phyloP scores from a whole-genome alignment of 2,329 filamentous ascomycete species.

The Microcyclospora pomicola region DNA sequence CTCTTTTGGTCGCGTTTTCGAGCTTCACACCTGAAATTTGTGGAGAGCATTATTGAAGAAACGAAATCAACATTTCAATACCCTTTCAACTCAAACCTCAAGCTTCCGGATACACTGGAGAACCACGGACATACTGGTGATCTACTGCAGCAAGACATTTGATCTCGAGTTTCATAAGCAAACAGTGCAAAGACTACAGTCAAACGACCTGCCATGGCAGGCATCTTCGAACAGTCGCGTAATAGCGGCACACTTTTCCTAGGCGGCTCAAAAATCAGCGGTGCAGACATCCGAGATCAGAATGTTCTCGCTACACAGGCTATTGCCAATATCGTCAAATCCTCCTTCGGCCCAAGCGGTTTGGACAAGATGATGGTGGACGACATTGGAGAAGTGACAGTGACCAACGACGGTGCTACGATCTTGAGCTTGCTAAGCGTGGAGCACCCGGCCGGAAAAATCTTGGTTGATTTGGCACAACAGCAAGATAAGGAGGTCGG shows the following conservation, averaged over 20 bases:
- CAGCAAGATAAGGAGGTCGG: constrained; percentile 99
- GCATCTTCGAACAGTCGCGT: constrained; percentile 88
- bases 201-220: constrained; percentile 50
- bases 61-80: too few species aligned
- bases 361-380: constrained; percentile 99
- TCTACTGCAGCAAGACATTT: too few species aligned
- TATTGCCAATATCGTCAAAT: constrained; percentile 97
- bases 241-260: constrained; percentile 91
- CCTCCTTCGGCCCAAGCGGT: constrained; percentile 91
- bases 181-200: background rate
- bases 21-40: too few species aligned
- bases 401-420: constrained; percentile 96
- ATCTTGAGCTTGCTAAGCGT: constrained; percentile 92
- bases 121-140: too few species aligned
- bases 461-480: constrained; percentile 90
- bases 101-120: too few species aligned
- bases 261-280: constrained; percentile 93
- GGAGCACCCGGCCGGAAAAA: constrained; percentile 96
- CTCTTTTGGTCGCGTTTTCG: too few species aligned
- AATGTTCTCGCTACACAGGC: constrained; percentile 94
- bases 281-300: constrained; percentile 90
- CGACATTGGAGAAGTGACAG: constrained; percentile 97
- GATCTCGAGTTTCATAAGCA: too few species aligned
- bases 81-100: too few species aligned
- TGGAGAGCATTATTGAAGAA: too few species aligned